Percentiles rank a stretch among this genome's conserved stretches.
Conservation (phyloP, 2,329 filamentous ascomycete genomes). For the Hymenoscyphus salicellus region DNA sequence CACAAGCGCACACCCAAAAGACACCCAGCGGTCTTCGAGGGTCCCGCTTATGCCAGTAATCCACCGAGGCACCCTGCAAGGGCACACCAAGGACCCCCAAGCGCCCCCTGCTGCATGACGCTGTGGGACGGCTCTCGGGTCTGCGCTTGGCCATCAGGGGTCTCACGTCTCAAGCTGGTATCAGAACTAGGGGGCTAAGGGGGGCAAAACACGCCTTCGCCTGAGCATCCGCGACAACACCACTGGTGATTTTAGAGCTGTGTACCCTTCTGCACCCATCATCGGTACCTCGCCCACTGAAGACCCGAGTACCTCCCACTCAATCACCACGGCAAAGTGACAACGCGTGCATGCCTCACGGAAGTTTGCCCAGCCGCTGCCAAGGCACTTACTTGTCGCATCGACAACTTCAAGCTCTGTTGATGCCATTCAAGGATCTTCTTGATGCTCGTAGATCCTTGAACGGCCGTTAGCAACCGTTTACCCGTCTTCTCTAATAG, state of each 20-base stretch:
- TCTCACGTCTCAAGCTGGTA: slow-evolving; percentile 1
- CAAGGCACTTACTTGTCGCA: slow-evolving; percentile 14
- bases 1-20: too few relatives aligned
- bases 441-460: neutral
- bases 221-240: slow-evolving; percentile 17
- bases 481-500: too few relatives aligned
- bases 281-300: neutral
- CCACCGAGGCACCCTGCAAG: too few relatives aligned
- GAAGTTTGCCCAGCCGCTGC: slow-evolving; percentile 6
- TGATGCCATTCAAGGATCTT: neutral
- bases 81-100: too few relatives aligned
- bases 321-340: neutral
- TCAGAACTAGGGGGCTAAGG: slow-evolving; percentile 5
- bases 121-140: slow-evolving; percentile 6
- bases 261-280: neutral
- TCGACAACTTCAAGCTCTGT: neutral
- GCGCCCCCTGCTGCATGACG: slow-evolving; percentile 1
- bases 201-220: slow-evolving; percentile 12
- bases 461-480: neutral
- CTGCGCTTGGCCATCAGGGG: slow-evolving; percentile 3
- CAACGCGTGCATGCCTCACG: neutral
- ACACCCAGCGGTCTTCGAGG: too few relatives aligned
- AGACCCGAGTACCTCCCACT: neutral
- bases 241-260: neutral
- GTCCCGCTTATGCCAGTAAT: too few relatives aligned